A percentile compares a stretch with the other conserved stretches of the same genome.
phyloP scores from a whole-genome alignment of 2,329 filamentous ascomycete genomes.

The Chrysoporthe puriensis region DNA sequence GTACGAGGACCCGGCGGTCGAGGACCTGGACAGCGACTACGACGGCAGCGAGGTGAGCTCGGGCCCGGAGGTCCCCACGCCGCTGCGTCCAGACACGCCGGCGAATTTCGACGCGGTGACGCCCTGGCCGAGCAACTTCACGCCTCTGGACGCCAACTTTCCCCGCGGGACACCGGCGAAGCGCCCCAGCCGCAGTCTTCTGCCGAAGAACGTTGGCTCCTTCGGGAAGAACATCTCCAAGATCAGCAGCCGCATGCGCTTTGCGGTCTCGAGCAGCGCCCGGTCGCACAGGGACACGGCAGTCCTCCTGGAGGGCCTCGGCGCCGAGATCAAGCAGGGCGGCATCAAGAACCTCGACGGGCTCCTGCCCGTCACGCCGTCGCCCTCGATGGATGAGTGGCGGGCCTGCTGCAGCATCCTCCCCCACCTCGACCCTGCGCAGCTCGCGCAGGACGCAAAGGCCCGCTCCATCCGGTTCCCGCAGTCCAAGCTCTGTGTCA shows the following conservation, averaged over 20 bases:
- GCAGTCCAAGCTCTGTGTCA: constrained; percentile 1
- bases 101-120: background rate
- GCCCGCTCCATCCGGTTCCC: background rate
- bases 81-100: background rate
- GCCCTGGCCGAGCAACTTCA: background rate
- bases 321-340: background rate
- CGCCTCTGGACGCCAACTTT: background rate
- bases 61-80: background rate
- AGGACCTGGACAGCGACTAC: background rate
- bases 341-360: constrained; percentile 8
- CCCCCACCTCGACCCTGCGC: background rate
- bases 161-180: background rate
- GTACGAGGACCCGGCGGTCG: background rate
- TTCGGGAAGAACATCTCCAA: constrained; percentile 2
- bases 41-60: background rate
- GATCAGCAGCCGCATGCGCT: background rate
- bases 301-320: background rate
- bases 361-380: background rate
- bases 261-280: background rate
- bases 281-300: background rate
- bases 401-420: background rate
- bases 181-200: background rate
- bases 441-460: background rate
- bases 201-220: background rate
- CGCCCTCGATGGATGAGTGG: constrained; percentile 1